Evolutionary conservation across 1,284 basidiomycete genomes (phyloP), one percentile per base, ranked within the genome.

Genomic region (Pseudozyma thailandica): DNA sequence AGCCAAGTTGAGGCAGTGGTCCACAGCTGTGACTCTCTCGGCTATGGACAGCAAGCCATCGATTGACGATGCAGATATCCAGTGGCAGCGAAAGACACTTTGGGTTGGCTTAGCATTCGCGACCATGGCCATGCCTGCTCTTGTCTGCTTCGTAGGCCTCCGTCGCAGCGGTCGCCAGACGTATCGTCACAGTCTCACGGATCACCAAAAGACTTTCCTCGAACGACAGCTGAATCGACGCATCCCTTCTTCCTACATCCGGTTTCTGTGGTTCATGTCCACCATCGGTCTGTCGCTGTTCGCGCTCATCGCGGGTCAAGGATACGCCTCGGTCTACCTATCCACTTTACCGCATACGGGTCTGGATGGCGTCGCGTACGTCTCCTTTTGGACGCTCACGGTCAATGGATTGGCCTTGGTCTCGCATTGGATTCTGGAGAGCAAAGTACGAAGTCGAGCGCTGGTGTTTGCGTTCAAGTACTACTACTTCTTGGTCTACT

Each of bases 181-280:
- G 8, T 84, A 83, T 45, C 71, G 84, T 1, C 72, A 82, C 35
- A 78, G 75, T 20, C 42, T 85, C 42, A 84, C 84, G 2, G 80
- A 83, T 20, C 75, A 79, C n/a, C 84, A 85, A 43, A 76, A 79
- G 47, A 78, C 84, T 13, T 86, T 86, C 64, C 81, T 87, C 31
- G 85, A 85, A 27, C 81, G 84, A 3, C 83, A 85, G 51, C 77
- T 85, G 28, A 77, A 82, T 0, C 70, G 82, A 12, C 80, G 86
- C 16, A 87, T 88, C 44, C 87, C 87, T 0, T 83, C 85, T 10
- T 85, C 85, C 0, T 88, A 87, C 82, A 80, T 84, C 15, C 83
- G 87, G 7, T 88, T 87, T 74, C 77, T 87, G 13, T 87, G 87
- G 87, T 88, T 88, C 79, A 85, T 87, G 82, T 80, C 82, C 2